A percentile compares a stretch with the other conserved stretches of the same genome.
phyloP scores from a whole-genome alignment of 1,284 basidiomycete genomes.

The Cystobasidium slooffiae region DNA sequence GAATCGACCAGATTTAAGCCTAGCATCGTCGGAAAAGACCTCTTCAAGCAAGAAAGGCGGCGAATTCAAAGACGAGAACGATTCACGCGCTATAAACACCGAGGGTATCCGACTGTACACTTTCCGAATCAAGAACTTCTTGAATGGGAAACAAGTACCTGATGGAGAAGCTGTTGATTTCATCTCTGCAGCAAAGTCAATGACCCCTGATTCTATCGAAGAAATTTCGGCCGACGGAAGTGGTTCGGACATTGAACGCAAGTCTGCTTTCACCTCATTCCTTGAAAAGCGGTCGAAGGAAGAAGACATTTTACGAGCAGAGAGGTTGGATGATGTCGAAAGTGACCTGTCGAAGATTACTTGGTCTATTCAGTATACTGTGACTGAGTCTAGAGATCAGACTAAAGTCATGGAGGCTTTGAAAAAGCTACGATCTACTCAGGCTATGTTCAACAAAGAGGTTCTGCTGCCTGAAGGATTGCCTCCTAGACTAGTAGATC shows the following conservation, averaged over 20 bases:
- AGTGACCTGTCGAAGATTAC: background rate
- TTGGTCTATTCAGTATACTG: slow-evolving; percentile 18
- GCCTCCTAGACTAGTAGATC: background rate
- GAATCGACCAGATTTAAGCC: slow-evolving; percentile 5
- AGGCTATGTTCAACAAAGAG: background rate
- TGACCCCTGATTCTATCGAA: background rate
- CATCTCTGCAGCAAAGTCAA: background rate
- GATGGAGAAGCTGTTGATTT: slow-evolving; percentile 24
- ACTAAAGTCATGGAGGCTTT: background rate
- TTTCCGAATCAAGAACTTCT: slow-evolving; percentile 19
- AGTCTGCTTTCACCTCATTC: background rate
- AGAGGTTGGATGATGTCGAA: background rate
- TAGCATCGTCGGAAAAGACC: background rate
- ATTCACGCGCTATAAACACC: background rate
- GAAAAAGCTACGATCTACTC: slow-evolving; percentile 1
- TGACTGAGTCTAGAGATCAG: slow-evolving; percentile 13
- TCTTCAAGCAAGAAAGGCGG: background rate
- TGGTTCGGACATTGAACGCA: background rate
- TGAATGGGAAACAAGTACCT: slow-evolving; percentile 26
- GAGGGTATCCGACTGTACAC: slow-evolving; percentile 21
- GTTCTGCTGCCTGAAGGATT: slow-evolving; percentile 19
- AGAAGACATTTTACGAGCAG: background rate
- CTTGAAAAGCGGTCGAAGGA: background rate
- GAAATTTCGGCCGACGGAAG: background rate
- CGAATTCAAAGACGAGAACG: background rate